Conservation (phyloP, 2,329 filamentous ascomycete genomes). For the Cercospora nicotianae region DNA sequence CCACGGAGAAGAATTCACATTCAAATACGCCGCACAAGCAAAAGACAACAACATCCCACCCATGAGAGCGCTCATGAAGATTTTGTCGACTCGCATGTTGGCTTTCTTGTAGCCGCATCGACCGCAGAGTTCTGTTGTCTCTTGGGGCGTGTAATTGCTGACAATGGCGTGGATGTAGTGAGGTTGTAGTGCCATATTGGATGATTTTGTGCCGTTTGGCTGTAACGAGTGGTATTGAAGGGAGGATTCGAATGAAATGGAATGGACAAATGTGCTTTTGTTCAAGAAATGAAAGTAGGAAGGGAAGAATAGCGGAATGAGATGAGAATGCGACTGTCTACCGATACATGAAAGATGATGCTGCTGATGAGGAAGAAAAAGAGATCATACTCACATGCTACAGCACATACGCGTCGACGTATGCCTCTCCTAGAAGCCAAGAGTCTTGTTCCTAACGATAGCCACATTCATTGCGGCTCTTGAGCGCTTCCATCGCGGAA, state of each 20-base stretch:
- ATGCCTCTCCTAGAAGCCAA: neutral
- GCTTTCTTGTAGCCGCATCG: constrained; percentile 54
- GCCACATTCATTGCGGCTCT: neutral
- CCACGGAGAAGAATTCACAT: constrained; percentile 36
- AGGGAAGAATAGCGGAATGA: neutral
- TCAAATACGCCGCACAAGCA: constrained; percentile 44
- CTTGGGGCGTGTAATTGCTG: constrained; percentile 27
- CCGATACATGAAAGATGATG: too few species aligned
- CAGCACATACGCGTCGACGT: neutral
- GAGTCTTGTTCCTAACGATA: neutral
- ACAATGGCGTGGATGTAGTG: constrained; percentile 12
- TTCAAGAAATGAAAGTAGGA: neutral
- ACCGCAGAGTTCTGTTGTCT: constrained; percentile 54
- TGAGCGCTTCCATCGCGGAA: neutral
- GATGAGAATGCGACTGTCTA: neutral
- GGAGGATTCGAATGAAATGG: too few species aligned
- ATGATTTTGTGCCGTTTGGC: too few species aligned
- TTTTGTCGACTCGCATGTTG: constrained; percentile 54
- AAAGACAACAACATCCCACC: constrained; percentile 56
- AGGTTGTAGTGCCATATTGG: constrained; percentile 16
- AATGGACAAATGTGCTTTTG: neutral
- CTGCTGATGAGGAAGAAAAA: too few species aligned
- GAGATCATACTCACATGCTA: neutral
- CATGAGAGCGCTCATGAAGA: constrained; percentile 54
- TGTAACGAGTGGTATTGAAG: too few species aligned